Evolutionary conservation across 257 asterid genomes (phyloP).

Genomic region (Petunia axillaris): DNA sequence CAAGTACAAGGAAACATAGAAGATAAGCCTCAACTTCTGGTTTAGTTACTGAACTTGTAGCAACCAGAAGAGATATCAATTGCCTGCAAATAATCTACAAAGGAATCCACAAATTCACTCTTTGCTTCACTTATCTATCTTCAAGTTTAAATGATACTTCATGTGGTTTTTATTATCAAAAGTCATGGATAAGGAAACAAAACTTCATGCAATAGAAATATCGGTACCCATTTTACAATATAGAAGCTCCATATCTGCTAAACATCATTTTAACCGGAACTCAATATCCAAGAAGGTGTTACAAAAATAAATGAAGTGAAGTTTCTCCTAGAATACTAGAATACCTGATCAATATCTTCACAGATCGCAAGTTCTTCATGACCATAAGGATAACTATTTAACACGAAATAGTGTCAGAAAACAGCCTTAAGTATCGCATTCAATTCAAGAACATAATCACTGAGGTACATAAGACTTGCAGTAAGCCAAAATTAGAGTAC

Average conservation of each 20-base stretch:
- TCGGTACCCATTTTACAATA: background rate
- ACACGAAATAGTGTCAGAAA: constrained; percentile 8
- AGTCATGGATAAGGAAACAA: background rate
- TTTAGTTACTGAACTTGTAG: background rate
- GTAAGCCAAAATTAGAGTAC: constrained; percentile 87
- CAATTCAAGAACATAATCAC: background rate
- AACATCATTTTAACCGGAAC: too few species aligned
- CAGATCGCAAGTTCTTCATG: constrained; percentile 86
- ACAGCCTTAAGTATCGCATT: too few species aligned
- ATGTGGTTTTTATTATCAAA: too few species aligned
- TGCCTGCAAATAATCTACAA: background rate
- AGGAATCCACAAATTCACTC: background rate
- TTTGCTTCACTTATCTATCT: background rate
- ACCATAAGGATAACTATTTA: constrained; percentile 79
- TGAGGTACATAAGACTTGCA: constrained; percentile 54
- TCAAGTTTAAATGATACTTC: background rate
- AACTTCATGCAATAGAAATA: background rate
- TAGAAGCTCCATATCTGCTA: background rate
- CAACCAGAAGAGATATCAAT: background rate
- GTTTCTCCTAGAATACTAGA: constrained; percentile 27
- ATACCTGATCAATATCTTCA: constrained; percentile 90
- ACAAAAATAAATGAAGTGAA: background rate
- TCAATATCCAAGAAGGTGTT: background rate
- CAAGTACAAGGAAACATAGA: constrained; percentile 24
- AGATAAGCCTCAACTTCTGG: constrained; percentile 1